Evolutionary conservation across 2,329 filamentous ascomycete species (phyloP).

Genomic region (Salinomyces thailandicus): DNA sequence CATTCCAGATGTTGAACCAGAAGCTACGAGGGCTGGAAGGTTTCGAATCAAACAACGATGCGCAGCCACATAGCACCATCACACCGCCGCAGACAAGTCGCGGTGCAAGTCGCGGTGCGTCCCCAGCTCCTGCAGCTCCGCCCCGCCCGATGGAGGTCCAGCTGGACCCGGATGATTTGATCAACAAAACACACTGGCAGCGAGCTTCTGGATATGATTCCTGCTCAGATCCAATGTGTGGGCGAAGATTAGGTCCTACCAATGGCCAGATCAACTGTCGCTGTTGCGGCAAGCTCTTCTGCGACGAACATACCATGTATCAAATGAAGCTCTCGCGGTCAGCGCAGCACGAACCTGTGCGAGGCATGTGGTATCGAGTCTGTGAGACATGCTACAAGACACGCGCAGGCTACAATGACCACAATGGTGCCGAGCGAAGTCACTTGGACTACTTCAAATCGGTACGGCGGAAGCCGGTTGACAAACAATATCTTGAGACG

Average conservation of each 20-base stretch:
- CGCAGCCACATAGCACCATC: conserved; percentile 12
- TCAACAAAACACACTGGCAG: conserved; percentile 86
- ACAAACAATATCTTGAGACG: conserved; percentile 77
- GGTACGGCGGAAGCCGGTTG: conserved; percentile 65
- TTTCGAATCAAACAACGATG: conserved; percentile 79
- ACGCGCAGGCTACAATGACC: conserved; percentile 84
- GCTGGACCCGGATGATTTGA: conserved; percentile 77
- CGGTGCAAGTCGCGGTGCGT: conserved; percentile 14
- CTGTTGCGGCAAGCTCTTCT: conserved; percentile 86
- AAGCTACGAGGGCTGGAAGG: conserved; percentile 87
- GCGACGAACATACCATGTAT: conserved; percentile 97
- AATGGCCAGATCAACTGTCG: conserved; percentile 87
- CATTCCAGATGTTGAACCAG: conserved; percentile 81
- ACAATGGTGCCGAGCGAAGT: conserved; percentile 52
- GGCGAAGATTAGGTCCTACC: conserved; percentile 63
- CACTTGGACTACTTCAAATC: conserved; percentile 61
- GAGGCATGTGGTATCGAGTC: conserved; percentile 86
- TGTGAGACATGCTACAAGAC: conserved; percentile 99
- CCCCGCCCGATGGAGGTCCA: conserved; percentile 26
- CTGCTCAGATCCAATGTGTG: conserved; percentile 82
- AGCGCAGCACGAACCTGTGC: conserved; percentile 77
- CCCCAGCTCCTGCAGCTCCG: conserved; percentile 21
- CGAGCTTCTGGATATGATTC: conserved; percentile 59
- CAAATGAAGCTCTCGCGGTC: conserved; percentile 94
- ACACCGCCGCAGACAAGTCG: conserved; percentile 6